Conservation (phyloP, 2,329 filamentous ascomycete genomes). For the Botrytis fragariae region DNA sequence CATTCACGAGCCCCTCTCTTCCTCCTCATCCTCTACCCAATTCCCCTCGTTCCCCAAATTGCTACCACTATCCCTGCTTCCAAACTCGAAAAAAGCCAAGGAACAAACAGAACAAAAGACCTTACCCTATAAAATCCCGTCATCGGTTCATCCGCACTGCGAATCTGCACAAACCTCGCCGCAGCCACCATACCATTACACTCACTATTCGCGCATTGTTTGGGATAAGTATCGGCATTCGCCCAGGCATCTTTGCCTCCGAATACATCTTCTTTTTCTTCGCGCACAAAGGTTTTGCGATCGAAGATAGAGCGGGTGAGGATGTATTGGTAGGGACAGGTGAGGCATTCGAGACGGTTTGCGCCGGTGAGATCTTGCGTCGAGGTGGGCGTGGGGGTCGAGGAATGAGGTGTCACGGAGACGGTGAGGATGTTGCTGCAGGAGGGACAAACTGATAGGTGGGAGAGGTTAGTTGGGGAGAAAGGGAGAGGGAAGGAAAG, state of each 20-base stretch:
- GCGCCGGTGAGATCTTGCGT: slow-evolving; percentile 33
- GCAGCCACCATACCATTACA: slow-evolving; percentile 85
- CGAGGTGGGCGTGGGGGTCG: slow-evolving; percentile 24
- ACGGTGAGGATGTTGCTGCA: slow-evolving; percentile 84
- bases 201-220: slow-evolving; percentile 76
- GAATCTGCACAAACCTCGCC: slow-evolving; percentile 96
- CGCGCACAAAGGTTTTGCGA: slow-evolving; percentile 73
- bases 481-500: too few relatives aligned
- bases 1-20: neutral
- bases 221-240: slow-evolving; percentile 80
- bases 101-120: neutral
- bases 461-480: neutral
- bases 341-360: slow-evolving; percentile 93
- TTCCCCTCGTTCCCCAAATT: neutral
- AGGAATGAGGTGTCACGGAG: slow-evolving; percentile 39
- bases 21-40: neutral
- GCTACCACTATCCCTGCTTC: neutral
- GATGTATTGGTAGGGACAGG: slow-evolving; percentile 87
- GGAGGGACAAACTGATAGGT: slow-evolving; percentile 67
- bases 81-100: neutral
- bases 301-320: slow-evolving; percentile 78
- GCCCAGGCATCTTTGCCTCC: slow-evolving; percentile 87
- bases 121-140: slow-evolving; percentile 88
- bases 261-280: slow-evolving; percentile 86
- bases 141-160: slow-evolving; percentile 97